phyloP scores from a whole-genome alignment of 768 basidiomycete genomes.

The Pleurotus citrinopileatus region DNA sequence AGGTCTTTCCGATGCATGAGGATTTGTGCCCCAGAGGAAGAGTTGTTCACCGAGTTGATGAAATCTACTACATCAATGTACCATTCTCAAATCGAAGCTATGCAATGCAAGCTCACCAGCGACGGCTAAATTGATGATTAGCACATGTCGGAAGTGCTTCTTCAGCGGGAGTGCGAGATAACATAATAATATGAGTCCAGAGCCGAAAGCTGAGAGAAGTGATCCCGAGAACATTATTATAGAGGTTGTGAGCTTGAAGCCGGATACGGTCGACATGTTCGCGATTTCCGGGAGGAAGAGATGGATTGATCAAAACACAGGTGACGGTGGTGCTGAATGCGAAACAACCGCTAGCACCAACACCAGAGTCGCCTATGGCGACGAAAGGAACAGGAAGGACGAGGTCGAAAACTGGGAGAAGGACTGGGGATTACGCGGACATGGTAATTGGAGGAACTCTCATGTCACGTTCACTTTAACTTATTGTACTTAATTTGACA shows the following conservation, averaged over 20 bases:
- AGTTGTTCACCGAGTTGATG: slow-evolving; percentile 1
- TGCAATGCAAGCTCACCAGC: neutral
- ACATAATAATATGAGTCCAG: neutral
- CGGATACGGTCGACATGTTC: neutral
- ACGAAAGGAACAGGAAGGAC: neutral
- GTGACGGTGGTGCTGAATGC: too few relatives aligned
- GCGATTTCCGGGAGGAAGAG: too few relatives aligned
- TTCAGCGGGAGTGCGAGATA: neutral
- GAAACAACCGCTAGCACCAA: too few relatives aligned
- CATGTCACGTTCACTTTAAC: too few relatives aligned
- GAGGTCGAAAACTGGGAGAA: neutral
- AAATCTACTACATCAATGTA: neutral
- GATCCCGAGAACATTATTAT: neutral
- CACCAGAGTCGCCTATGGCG: too few relatives aligned
- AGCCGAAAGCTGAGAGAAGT: neutral
- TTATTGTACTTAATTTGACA: neutral
- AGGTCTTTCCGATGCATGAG: neutral
- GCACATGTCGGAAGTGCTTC: neutral
- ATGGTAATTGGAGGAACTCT: too few relatives aligned
- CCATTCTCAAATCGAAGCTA: neutral
- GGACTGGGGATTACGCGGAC: neutral
- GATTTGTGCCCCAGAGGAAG: neutral
- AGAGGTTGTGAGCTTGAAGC: neutral
- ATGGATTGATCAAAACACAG: too few relatives aligned
- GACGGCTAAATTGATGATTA: slow-evolving; percentile 1